phyloP scores from a whole-genome alignment of 2,329 filamentous ascomycete genomes.

The Epichloe sp. region DNA sequence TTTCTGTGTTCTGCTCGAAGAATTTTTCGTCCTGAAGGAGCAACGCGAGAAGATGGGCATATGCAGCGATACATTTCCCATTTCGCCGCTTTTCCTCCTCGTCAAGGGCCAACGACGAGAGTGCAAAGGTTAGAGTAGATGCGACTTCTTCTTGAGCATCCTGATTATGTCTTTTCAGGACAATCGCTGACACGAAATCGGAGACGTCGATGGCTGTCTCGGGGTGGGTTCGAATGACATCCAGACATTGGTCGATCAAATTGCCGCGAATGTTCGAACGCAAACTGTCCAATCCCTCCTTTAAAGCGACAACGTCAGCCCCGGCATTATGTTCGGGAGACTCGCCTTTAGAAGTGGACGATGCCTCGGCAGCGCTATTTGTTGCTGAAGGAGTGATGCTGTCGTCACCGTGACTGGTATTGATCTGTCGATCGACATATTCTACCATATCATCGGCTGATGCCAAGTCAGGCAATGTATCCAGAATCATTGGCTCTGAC shows the following conservation, averaged over 20 bases:
- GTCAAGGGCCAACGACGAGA: conserved; percentile 55
- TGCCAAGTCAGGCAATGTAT: conserved; percentile 15
- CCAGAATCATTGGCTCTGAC: conserved; percentile 25
- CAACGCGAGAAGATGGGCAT: conserved; percentile 80
- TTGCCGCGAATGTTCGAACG: conserved; percentile 60
- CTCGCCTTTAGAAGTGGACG: conserved; percentile 4
- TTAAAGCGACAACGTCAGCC: conserved; percentile 22
- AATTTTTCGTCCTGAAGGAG: conserved; percentile 74
- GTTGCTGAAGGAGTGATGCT: background rate
- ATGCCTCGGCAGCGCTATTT: conserved; percentile 4
- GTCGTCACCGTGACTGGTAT: background rate
- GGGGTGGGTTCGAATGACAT: conserved; percentile 78
- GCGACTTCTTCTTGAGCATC: conserved; percentile 59
- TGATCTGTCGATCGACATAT: conserved; percentile 3
- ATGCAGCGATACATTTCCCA: conserved; percentile 59
- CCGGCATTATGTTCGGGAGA: conserved; percentile 8
- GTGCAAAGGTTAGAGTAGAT: conserved; percentile 67
- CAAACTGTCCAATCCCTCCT: conserved; percentile 69
- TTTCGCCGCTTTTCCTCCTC: conserved; percentile 53
- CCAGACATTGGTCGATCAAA: conserved; percentile 78
- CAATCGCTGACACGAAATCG: conserved; percentile 68
- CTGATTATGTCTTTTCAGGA: conserved; percentile 43
- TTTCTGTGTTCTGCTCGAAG: conserved; percentile 61
- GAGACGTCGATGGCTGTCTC: conserved; percentile 82
- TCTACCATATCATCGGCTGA: conserved; percentile 2